These are phyloP conservation scores for Pisolithus microcarpus DNA, from an alignment of 768 basidiomycete genomes.

Conservation along the genomic window DNA sequence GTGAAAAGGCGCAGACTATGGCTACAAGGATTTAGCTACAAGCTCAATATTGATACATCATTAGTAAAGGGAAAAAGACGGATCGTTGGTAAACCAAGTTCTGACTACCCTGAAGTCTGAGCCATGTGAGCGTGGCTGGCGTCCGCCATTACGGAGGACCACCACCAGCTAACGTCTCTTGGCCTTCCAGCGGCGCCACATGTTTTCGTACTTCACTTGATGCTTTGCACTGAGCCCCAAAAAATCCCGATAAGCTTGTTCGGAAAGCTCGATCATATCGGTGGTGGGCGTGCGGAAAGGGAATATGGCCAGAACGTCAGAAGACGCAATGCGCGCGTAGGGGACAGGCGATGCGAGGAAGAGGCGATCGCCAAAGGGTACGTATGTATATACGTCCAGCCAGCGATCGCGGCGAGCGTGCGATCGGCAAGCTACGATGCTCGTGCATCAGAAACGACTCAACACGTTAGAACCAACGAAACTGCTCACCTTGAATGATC, in stretches of 20 bases:
- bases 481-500: constrained; percentile 53
- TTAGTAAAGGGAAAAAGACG: no score
- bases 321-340: constrained; percentile 52
- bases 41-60: no score
- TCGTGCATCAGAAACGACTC: constrained; percentile 3
- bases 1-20: no score
- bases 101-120: neutral
- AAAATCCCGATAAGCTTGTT: constrained; percentile 52
- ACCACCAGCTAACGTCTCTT: constrained; percentile 11
- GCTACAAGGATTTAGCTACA: no score
- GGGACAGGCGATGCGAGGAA: constrained; percentile 58
- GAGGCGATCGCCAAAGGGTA: constrained; percentile 56
- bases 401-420: constrained; percentile 50
- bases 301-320: constrained; percentile 51
- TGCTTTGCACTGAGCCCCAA: constrained; percentile 45
- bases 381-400: constrained; percentile 60
- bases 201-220: constrained; percentile 48
- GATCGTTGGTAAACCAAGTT: neutral
- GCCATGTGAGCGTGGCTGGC: neutral
- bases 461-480: neutral
- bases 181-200: constrained; percentile 48
- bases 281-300: constrained; percentile 31
- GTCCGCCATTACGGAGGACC: neutral
- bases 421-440: constrained; percentile 43
- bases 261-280: constrained; percentile 62